Conservation (phyloP, 1,284 basidiomycete species). For the Ceratobasidium sp. region DNA sequence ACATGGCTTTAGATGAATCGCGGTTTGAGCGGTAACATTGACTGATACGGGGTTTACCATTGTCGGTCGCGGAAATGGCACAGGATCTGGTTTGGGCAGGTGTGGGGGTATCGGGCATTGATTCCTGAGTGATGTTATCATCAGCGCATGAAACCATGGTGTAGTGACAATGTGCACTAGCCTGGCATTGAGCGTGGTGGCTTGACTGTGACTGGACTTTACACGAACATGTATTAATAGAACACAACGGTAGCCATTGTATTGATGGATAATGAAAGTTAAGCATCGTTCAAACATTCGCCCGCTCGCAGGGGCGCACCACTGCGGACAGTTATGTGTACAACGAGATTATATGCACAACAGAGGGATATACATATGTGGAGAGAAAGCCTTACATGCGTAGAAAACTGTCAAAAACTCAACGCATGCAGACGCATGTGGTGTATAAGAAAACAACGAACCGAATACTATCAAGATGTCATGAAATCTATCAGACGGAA, state of each 20-base stretch:
- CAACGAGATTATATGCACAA: conserved; percentile 3
- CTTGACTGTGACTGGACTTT: no score
- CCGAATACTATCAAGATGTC: neutral
- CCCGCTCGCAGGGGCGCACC: neutral
- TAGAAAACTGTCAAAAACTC: neutral
- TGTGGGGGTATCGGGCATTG: no score
- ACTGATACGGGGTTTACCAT: no score
- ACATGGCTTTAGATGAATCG: neutral
- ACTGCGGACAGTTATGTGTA: neutral
- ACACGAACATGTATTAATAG: conserved; percentile 25
- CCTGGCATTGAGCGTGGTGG: no score
- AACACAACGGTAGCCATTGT: neutral
- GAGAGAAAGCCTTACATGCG: neutral
- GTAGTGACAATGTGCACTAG: no score
- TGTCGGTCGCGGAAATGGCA: no score
- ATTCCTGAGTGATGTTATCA: no score
- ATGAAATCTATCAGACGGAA: conserved; percentile 15
- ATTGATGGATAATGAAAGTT: neutral
- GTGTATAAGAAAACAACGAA: neutral
- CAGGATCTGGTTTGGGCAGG: no score
- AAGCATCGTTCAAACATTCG: neutral
- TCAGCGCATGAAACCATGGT: no score
- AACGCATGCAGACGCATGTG: neutral
- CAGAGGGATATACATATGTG: conserved; percentile 1
- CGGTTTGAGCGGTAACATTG: no score